These are phyloP conservation scores for Pythium utonaiense DNA, from an alignment of 352 stramenopile species.

Conservation along the genomic window DNA sequence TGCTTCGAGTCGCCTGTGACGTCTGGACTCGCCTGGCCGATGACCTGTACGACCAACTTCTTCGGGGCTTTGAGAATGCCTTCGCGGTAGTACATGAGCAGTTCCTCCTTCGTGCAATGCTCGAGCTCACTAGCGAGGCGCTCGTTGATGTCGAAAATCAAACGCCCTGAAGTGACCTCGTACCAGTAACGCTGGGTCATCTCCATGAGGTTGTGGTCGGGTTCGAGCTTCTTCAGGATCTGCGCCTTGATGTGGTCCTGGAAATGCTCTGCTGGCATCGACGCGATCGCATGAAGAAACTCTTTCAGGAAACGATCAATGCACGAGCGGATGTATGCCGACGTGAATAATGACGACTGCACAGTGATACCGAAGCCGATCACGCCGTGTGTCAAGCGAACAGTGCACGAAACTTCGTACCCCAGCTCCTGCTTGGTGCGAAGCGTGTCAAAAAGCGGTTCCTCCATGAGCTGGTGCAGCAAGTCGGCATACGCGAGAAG, in stretches of 20 bases:
- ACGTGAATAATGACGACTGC: conserved; percentile 71
- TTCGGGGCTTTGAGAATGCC: conserved; percentile 62
- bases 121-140: conserved; percentile 70
- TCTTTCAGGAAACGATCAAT: conserved; percentile 75
- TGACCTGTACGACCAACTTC: conserved; percentile 68
- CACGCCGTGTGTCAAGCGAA: conserved; percentile 77
- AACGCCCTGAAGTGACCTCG: conserved; percentile 68
- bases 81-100: conserved; percentile 52
- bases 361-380: conserved; percentile 83
- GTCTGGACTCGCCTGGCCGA: conserved; percentile 34
- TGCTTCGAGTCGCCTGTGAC: conserved; percentile 21
- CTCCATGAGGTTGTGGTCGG: conserved; percentile 78
- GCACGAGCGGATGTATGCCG: conserved; percentile 57
- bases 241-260: conserved; percentile 77
- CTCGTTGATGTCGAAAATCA: conserved; percentile 71
- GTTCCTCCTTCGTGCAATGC: conserved; percentile 59
- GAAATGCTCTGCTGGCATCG: conserved; percentile 70
- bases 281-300: conserved; percentile 69
- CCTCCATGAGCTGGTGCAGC: conserved; percentile 87
- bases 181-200: conserved; percentile 77
- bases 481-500: conserved; percentile 74
- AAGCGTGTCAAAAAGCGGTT: conserved; percentile 85
- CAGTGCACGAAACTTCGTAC: conserved; percentile 87
- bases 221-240: conserved; percentile 76
- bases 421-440: conserved; percentile 88